Evolutionary conservation across 2,329 filamentous ascomycete genomes (phyloP), one percentile per base, ranked within the genome.

Genomic region (Xylariaceae sp.): DNA sequence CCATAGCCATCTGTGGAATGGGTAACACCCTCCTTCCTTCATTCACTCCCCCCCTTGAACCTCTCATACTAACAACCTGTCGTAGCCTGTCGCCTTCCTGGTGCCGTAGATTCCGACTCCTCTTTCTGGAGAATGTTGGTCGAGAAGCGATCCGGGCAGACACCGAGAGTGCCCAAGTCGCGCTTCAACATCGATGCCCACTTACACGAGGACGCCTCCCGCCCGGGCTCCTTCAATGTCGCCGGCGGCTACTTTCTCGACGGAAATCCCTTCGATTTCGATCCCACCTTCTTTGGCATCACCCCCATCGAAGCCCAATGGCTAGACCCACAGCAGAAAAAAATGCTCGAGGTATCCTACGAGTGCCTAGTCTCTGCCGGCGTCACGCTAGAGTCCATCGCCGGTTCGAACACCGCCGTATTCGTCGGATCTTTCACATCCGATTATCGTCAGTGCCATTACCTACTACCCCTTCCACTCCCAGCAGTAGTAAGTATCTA

Each of bases 261-360:
- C 51, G 56, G 50, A 2, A 15, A 44, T 4, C 61, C 59, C 0
- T 58, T 61, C 3, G 62, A 66, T 17, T 71, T 71, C 56, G 68
- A 71, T 37, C 63, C 62, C 44, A 71, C 61, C 3, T 77, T 79
- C 65, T 80, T 79, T 65, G 67, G 70, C 49, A 75, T 78, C 49
- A 71, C 65, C 1, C 69, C 72, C 1, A 62, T 69, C 11, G 77
- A 79, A 60, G 74, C 74, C n/a, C 67, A 69, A 52, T 68, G 66
- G 23, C 71, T 78, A 60, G 77, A 79, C 52, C 77, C 77, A 0
- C 76, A 78, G 61, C 75, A 77, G 59, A 68, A 76, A 1, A 70
- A 73, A 59, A 64, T 75, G 13, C 69, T 77, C 3, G 75, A 79
- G 55, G 72, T 75, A 0, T 69, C 70, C n/a, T 77, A 74, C 53